Evolutionary conservation across 768 basidiomycete genomes (phyloP).

Genomic region (Mrakia hoshinonis): DNA sequence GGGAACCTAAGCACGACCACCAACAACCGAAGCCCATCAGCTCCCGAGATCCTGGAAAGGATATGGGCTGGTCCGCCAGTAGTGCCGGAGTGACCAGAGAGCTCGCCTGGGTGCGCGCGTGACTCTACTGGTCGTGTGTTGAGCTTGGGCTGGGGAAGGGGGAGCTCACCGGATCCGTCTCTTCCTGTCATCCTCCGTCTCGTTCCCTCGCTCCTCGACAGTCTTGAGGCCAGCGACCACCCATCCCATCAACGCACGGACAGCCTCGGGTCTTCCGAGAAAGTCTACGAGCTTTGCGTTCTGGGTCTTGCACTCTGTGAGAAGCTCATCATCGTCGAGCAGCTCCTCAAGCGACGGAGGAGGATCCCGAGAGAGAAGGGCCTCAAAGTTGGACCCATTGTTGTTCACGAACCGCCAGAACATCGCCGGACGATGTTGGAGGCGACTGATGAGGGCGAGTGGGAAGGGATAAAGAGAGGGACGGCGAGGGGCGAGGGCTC

Average conservation of each 20-base stretch:
- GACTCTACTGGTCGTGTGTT: neutral
- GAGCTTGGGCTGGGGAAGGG: neutral
- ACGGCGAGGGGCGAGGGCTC: neutral
- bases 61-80: neutral
- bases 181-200: slow-evolving; percentile 70
- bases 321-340: slow-evolving; percentile 83
- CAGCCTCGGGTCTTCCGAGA: slow-evolving; percentile 69
- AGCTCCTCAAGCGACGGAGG: slow-evolving; percentile 62
- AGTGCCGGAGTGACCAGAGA: neutral
- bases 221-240: slow-evolving; percentile 42
- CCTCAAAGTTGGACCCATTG: slow-evolving; percentile 26
- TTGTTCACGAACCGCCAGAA: slow-evolving; percentile 40
- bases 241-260: slow-evolving; percentile 71
- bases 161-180: slow-evolving; percentile 69
- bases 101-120: no score
- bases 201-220: slow-evolving; percentile 48
- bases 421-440: slow-evolving; percentile 29
- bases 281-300: slow-evolving; percentile 83
- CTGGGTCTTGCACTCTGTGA: slow-evolving; percentile 91
- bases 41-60: neutral
- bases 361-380: slow-evolving; percentile 35
- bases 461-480: neutral
- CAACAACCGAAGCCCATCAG: neutral
- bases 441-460: neutral
- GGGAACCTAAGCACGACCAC: slow-evolving; percentile 57